These are phyloP conservation scores for Jimgerdemannia lactiflua DNA, from an alignment of 192 early-diverging fungal species.

Conservation along the genomic window DNA sequence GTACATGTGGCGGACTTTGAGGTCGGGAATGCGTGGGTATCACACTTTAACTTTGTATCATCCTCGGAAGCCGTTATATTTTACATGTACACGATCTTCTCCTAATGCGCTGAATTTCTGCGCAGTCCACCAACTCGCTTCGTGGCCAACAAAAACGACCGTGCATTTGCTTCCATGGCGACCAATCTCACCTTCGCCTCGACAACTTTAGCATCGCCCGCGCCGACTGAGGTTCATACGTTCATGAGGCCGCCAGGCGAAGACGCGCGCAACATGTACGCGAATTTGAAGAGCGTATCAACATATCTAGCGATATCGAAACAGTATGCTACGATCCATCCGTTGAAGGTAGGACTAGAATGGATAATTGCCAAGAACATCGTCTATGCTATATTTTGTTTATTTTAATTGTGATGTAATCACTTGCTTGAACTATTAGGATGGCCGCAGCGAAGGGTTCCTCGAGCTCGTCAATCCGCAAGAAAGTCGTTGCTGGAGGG, in stretches of 20 bases:
- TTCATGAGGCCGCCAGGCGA: slow-evolving; percentile 39
- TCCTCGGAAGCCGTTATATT: too few relatives aligned
- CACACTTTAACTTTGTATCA: neutral
- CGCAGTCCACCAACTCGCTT: neutral
- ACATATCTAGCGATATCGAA: slow-evolving; percentile 37
- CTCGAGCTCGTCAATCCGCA: slow-evolving; percentile 51
- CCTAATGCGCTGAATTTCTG: neutral
- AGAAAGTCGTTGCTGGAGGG: slow-evolving; percentile 47
- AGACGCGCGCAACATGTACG: slow-evolving; percentile 36
- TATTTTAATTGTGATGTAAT: neutral
- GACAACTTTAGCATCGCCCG: slow-evolving; percentile 13
- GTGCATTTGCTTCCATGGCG: slow-evolving; percentile 22
- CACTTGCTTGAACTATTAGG: slow-evolving; percentile 16
- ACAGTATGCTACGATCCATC: slow-evolving; percentile 52
- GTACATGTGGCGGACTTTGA: neutral
- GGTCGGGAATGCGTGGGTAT: neutral
- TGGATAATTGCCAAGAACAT: too few relatives aligned
- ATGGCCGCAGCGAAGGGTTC: slow-evolving; percentile 50
- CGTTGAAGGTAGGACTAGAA: slow-evolving; percentile 33
- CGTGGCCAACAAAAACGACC: slow-evolving; percentile 18
- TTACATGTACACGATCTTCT: too few relatives aligned
- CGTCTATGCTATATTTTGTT: neutral
- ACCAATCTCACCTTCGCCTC: neutral
- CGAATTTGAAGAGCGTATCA: slow-evolving; percentile 43
- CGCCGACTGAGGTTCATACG: slow-evolving; percentile 35